Conservation (phyloP, 768 basidiomycete species). For the Tricholoma bakamatsutake region DNA sequence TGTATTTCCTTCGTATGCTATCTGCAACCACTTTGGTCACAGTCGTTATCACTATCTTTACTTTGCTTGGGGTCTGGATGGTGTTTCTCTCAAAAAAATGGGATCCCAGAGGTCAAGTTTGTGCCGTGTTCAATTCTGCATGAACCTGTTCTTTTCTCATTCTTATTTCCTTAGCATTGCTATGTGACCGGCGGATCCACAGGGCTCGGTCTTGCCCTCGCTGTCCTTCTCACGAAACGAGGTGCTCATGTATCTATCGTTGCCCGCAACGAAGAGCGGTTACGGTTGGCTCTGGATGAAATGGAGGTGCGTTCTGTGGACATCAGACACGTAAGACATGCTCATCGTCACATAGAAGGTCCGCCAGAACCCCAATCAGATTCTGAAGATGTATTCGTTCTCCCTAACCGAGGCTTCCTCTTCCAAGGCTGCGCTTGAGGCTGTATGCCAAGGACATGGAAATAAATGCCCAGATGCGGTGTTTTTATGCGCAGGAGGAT, state of each 20-base stretch:
- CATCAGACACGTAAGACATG: slow-evolving; percentile 26
- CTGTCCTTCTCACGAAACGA: slow-evolving; percentile 54
- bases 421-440: slow-evolving; percentile 56
- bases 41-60: slow-evolving; percentile 4
- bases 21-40: not conserved
- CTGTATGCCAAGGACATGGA: slow-evolving; percentile 47
- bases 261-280: slow-evolving; percentile 62
- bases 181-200: slow-evolving; percentile 84
- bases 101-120: slow-evolving; percentile 37
- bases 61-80: slow-evolving; percentile 2
- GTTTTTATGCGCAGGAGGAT: slow-evolving; percentile 73
- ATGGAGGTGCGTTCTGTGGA: slow-evolving; percentile 55
- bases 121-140: not conserved
- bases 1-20: not conserved
- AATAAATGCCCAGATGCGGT: slow-evolving; percentile 68
- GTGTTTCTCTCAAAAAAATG: slow-evolving; percentile 31
- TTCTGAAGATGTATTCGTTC: slow-evolving; percentile 60
- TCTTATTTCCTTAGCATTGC: slow-evolving; percentile 50
- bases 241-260: slow-evolving; percentile 88
- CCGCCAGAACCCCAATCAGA: slow-evolving; percentile 53
- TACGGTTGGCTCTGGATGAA: slow-evolving; percentile 55
- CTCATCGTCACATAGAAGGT: slow-evolving; percentile 32
- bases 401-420: slow-evolving; percentile 47
- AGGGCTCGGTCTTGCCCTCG: slow-evolving; percentile 79
- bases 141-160: not conserved